Conservation (phyloP, 176 grass and related monocot genomes). For the Rhipidocladum racemiflorum region DNA sequence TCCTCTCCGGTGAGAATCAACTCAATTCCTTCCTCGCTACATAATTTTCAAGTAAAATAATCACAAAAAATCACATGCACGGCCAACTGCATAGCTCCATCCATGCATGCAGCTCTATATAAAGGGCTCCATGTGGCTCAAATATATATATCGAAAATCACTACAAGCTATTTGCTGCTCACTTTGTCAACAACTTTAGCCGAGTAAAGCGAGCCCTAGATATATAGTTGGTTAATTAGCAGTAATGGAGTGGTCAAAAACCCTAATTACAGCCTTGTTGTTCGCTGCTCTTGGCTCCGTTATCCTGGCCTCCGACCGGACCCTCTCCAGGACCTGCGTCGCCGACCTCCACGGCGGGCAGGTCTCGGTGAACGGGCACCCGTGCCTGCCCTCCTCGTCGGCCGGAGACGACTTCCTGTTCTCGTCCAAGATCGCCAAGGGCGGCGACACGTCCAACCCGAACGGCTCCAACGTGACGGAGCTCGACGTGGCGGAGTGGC, state of each 20-base stretch:
- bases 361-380: slow-evolving; percentile 41
- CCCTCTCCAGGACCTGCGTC: slow-evolving; percentile 64
- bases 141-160: background rate
- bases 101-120: slow-evolving; percentile 16
- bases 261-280: background rate
- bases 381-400: slow-evolving; percentile 28
- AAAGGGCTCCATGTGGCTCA: background rate
- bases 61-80: background rate
- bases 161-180: background rate
- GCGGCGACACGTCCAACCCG: slow-evolving; percentile 34
- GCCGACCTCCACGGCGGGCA: slow-evolving; percentile 23
- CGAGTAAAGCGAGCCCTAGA: background rate
- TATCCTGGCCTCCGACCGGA: slow-evolving; percentile 27
- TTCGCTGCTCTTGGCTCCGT: slow-evolving; percentile 10
- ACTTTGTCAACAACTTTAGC: background rate
- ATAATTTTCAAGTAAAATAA: too few species aligned
- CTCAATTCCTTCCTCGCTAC: too few species aligned
- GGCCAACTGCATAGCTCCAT: background rate
- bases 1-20: too few species aligned
- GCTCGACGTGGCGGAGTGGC: slow-evolving; percentile 41
- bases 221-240: background rate
- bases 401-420: slow-evolving; percentile 49
- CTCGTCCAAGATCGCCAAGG: background rate
- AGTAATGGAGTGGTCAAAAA: background rate
- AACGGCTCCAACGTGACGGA: slow-evolving; percentile 50